A percentile compares a stretch with the other conserved stretches of the same genome.
Conservation (phyloP, 169 alveolate genomes). For the Plasmodium vivax region DNA sequence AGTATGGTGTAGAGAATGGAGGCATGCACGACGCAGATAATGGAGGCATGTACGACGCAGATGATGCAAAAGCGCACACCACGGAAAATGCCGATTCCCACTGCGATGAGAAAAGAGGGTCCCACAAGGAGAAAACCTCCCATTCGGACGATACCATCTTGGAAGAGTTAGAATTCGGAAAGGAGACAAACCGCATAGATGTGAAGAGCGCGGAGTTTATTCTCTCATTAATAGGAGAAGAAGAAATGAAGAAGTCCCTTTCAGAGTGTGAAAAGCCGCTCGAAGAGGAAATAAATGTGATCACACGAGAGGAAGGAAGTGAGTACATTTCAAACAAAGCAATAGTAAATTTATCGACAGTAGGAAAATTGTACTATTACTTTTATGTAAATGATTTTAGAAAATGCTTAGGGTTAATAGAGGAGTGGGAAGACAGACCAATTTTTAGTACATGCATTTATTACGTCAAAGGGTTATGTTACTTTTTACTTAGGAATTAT, state of each 20-base stretch:
- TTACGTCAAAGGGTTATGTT: constrained; percentile 47
- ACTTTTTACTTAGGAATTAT: constrained; percentile 57
- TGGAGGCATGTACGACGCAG: too few relatives aligned
- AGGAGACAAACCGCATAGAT: constrained; percentile 11
- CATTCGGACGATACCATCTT: constrained; percentile 12
- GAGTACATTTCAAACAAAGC: constrained; percentile 21
- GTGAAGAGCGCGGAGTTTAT: constrained; percentile 30
- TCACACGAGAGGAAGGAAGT: not conserved
- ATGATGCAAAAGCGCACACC: not conserved
- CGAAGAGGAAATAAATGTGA: not conserved
- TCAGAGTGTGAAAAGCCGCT: constrained; percentile 6
- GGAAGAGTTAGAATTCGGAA: constrained; percentile 31
- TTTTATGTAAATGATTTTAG: constrained; percentile 54
- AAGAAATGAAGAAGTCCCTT: constrained; percentile 19
- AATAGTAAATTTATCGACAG: constrained; percentile 17
- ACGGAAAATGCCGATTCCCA: not conserved
- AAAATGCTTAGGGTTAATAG: constrained; percentile 42
- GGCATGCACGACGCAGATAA: too few relatives aligned
- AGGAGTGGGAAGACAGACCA: constrained; percentile 55
- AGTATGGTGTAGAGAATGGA: too few relatives aligned
- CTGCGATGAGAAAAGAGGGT: not conserved
- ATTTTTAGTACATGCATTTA: constrained; percentile 40
- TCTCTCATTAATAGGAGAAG: constrained; percentile 44
- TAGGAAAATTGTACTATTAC: constrained; percentile 24
- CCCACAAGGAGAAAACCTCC: not conserved